Conservation (phyloP, 371 early-diverging fungal species). For the Mortierella sp. region DNA sequence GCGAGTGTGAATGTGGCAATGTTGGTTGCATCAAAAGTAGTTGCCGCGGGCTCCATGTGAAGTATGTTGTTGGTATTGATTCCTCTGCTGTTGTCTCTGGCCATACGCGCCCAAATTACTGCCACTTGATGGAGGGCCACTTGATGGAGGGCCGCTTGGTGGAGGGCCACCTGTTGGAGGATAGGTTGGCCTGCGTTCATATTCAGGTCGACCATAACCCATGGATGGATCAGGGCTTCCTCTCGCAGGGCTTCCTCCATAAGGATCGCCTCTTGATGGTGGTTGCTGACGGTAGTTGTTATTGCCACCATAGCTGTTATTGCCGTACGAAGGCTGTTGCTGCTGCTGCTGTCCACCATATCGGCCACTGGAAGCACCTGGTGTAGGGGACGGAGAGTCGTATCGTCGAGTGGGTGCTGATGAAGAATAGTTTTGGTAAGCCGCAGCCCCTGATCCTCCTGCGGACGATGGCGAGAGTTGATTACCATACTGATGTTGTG, state of each 20-base stretch:
- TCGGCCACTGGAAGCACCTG: constrained; percentile 5
- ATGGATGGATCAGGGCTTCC: constrained; percentile 15
- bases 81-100: constrained; percentile 23
- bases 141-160: background rate
- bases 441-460: background rate
- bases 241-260: constrained; percentile 1
- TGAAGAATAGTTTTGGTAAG: constrained; percentile 7
- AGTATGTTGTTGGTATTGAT: background rate
- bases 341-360: constrained; percentile 12
- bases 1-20: background rate
- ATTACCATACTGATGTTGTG: constrained; percentile 12
- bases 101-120: constrained; percentile 35
- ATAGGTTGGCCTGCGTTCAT: constrained; percentile 35
- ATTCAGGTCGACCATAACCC: constrained; percentile 31
- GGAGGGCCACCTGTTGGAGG: constrained; percentile 24
- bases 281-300: constrained; percentile 11
- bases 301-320: constrained; percentile 2
- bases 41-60: constrained; percentile 9
- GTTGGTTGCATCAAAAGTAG: constrained; percentile 4
- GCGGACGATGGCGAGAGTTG: constrained; percentile 34
- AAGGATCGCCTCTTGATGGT: constrained; percentile 2
- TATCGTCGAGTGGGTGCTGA: constrained; percentile 29
- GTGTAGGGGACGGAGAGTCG: constrained; percentile 25
- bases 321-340: constrained; percentile 19
- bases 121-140: background rate